Evolutionary conservation across 2,329 filamentous ascomycete species (phyloP), one percentile per base, ranked within the genome.

Genomic region (Immersiporthe knoxdaviesiana): DNA sequence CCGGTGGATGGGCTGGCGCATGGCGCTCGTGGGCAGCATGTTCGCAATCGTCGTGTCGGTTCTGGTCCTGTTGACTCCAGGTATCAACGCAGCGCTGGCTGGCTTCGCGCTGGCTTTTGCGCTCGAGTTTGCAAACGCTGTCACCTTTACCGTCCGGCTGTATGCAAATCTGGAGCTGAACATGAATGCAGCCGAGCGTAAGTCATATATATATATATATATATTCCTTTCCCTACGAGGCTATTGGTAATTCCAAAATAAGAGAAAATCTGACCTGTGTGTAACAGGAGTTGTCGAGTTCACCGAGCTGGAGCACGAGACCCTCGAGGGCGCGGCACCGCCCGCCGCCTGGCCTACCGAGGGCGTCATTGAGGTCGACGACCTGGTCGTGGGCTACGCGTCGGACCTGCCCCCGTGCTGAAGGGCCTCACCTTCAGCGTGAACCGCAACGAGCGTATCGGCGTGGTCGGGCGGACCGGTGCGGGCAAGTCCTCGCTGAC

Each of bases 401-500:
- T 81, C 86, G 0, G 91, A 93, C 72, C 81, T 94, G 0, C 88
- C 90, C 0, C 87, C 91, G 90, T 94, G 0, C 81, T 94, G 2
- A 91, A 88, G 76, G 89, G 89, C 0, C 81, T 94, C 24, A 88
- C 83, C 1, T 94, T 95, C 78, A 81, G 79, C 18, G 85, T 93
- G 16, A 83, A 88, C 54, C 84, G 86, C 67, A 91, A 90, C 72
- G 88, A 94, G 79, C 84, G 92, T 18, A 81, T 94, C 21, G 91
- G 91, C n/a, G 89, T 94, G 3, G 89, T 94, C 5, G 92, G 92
- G 14, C 87, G 92, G 21, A 94, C 92, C 0, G 92, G 92, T 3
- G 91, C 91, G 0, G 92, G 92, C 68, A 94, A 94, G 79, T 92
- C 90, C 0, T 92, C 90, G 0, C 79, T 94, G 30, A 93, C 92